A percentile compares a stretch with the other conserved stretches of the same genome.
Evolutionary conservation across 2,329 filamentous ascomycete species (phyloP).

Genomic region (Eurotiales sp.): DNA sequence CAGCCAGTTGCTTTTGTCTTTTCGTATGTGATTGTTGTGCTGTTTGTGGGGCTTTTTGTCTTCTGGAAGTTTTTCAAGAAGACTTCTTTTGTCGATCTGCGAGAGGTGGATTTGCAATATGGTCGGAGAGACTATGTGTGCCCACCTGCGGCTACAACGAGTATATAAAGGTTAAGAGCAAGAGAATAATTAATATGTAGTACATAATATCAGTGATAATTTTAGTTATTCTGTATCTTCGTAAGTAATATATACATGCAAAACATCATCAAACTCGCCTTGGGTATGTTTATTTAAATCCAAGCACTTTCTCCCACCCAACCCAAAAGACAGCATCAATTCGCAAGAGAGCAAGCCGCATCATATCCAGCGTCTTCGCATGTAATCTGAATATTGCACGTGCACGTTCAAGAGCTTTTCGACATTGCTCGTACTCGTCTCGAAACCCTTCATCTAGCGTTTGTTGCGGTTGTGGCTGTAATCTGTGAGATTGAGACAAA

Average conservation of each 20-base stretch:
- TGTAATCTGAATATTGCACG: constrained; percentile 9
- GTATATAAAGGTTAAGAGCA: too few relatives aligned
- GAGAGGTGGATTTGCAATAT: constrained; percentile 4
- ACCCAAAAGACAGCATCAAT: constrained; percentile 9
- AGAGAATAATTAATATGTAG: too few relatives aligned
- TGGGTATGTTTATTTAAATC: constrained; percentile 8
- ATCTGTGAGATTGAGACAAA: too few relatives aligned
- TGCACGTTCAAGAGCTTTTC: constrained; percentile 1
- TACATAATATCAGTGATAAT: too few relatives aligned
- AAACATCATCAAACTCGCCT: too few relatives aligned
- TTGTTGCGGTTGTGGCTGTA: neutral
- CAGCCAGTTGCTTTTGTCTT: constrained; percentile 13
- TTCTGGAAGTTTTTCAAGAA: constrained; percentile 10
- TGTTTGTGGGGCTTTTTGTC: constrained; percentile 8
- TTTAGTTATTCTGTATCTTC: too few relatives aligned
- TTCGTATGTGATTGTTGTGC: constrained; percentile 13
- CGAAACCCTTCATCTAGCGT: neutral
- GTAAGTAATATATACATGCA: neutral
- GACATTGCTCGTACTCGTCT: constrained; percentile 6
- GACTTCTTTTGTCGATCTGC: constrained; percentile 5
- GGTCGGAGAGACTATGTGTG: constrained; percentile 4
- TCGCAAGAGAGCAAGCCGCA: constrained; percentile 8
- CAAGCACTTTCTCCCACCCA: constrained; percentile 8
- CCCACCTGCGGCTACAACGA: neutral
- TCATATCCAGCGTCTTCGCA: constrained; percentile 11